Conservation (phyloP, 2,329 filamentous ascomycete genomes). For the Penicillium sp. region DNA sequence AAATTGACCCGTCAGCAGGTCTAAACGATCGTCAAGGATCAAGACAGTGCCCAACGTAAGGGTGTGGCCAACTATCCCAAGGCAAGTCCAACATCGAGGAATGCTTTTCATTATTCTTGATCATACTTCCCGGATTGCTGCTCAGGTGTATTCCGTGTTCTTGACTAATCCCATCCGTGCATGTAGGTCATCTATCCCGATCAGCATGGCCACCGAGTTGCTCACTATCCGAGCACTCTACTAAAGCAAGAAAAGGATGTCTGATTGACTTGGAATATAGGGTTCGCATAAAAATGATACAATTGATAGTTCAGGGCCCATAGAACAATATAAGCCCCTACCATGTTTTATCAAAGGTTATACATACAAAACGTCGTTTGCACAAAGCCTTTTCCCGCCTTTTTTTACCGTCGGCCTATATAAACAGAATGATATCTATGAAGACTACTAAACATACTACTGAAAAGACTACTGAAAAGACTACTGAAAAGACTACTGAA, state of each 20-base stretch:
- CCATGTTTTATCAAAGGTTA: no score
- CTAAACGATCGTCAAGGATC: constrained; percentile 24
- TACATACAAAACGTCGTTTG: no score
- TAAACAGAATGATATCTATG: no score
- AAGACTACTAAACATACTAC: no score
- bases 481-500: no score
- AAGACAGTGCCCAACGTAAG: constrained; percentile 21
- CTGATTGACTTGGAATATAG: background rate
- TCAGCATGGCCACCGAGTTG: constrained; percentile 29
- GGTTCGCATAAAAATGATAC: background rate
- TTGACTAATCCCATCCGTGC: background rate
- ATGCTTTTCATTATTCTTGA: background rate
- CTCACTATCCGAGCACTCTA: constrained; percentile 25
- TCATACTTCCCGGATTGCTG: background rate
- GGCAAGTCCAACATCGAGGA: constrained; percentile 7
- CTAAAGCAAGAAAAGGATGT: constrained; percentile 12
- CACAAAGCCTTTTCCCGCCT: no score
- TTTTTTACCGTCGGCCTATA: no score
- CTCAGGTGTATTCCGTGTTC: background rate
- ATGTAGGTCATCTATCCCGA: constrained; percentile 26
- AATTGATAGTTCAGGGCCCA: background rate
- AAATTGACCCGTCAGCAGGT: constrained; percentile 14
- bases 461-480: no score
- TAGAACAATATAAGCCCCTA: background rate
- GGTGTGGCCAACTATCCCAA: constrained; percentile 27